These are phyloP conservation scores for Eutypella sp. DNA, from an alignment of 2,329 filamentous ascomycete genomes.

Conservation along the genomic window DNA sequence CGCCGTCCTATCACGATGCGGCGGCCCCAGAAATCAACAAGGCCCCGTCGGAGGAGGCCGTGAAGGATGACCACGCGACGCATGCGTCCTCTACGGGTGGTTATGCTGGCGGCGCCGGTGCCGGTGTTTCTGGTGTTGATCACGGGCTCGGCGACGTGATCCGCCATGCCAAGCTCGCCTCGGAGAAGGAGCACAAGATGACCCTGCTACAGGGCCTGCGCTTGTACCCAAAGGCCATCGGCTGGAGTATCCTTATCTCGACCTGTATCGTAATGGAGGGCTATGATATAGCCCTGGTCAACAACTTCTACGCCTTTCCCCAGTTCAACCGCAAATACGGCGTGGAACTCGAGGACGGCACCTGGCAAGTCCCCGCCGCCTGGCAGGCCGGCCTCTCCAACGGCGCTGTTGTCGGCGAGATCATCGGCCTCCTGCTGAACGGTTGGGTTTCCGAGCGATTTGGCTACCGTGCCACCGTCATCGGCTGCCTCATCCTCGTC, in stretches of 20 bases:
- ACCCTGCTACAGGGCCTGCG: constrained; percentile 69
- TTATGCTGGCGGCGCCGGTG: constrained; percentile 8
- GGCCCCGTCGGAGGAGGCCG: too few species aligned
- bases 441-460: constrained; percentile 62
- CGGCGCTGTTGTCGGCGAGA: constrained; percentile 48
- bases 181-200: constrained; percentile 64
- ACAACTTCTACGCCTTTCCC: constrained; percentile 67
- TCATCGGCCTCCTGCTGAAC: constrained; percentile 62
- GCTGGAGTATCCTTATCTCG: constrained; percentile 81
- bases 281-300: constrained; percentile 76
- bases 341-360: constrained; percentile 37
- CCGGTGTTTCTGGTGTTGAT: constrained; percentile 9
- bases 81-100: constrained; percentile 8
- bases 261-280: constrained; percentile 91
- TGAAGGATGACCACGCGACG: constrained; percentile 2
- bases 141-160: constrained; percentile 32
- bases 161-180: constrained; percentile 43
- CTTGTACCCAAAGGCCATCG: constrained; percentile 81
- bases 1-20: too few species aligned
- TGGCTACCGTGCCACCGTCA: constrained; percentile 62
- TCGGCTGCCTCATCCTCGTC: constrained; percentile 50
- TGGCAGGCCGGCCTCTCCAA: constrained; percentile 62
- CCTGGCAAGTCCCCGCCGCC: constrained; percentile 51
- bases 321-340: constrained; percentile 57
- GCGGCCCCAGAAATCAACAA: too few species aligned